Evolutionary conservation across 495 filamentous ascomycete genomes (phyloP).

Genomic region (Aspergillus olivimuriae): DNA sequence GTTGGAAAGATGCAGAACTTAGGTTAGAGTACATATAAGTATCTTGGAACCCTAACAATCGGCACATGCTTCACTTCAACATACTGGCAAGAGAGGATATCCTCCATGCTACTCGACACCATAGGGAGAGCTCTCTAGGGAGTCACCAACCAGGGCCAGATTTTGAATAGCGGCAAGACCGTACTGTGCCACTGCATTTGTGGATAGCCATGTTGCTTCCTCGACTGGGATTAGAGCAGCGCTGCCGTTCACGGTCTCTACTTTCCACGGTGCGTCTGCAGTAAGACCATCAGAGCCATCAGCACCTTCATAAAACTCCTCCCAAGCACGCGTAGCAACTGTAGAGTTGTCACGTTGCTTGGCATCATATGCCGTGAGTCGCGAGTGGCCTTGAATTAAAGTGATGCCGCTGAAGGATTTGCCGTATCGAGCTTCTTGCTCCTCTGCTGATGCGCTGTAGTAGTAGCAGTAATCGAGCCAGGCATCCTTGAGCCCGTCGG

Average conservation of each 20-base stretch:
- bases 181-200: constrained; percentile 39
- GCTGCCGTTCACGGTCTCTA: constrained; percentile 24
- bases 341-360: constrained; percentile 23
- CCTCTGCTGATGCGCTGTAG: constrained; percentile 25
- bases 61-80: no score
- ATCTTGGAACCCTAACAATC: no score
- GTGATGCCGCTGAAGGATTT: constrained; percentile 28
- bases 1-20: no score
- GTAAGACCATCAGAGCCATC: constrained; percentile 33
- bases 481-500: constrained; percentile 26
- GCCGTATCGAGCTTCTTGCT: constrained; percentile 38
- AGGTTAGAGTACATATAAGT: no score
- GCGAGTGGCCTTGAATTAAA: constrained; percentile 38
- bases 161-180: constrained; percentile 40
- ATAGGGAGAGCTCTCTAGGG: no score
- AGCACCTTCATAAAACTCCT: constrained; percentile 28
- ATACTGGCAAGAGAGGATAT: no score
- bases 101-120: no score
- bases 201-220: constrained; percentile 38
- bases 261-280: constrained; percentile 23
- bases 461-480: constrained; percentile 43
- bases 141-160: constrained; percentile 19
- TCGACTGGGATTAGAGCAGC: constrained; percentile 28
- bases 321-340: constrained; percentile 34
- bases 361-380: constrained; percentile 35